Evolutionary conservation across 768 basidiomycete genomes (phyloP).

Genomic region (Termitomyces bulborhizus): DNA sequence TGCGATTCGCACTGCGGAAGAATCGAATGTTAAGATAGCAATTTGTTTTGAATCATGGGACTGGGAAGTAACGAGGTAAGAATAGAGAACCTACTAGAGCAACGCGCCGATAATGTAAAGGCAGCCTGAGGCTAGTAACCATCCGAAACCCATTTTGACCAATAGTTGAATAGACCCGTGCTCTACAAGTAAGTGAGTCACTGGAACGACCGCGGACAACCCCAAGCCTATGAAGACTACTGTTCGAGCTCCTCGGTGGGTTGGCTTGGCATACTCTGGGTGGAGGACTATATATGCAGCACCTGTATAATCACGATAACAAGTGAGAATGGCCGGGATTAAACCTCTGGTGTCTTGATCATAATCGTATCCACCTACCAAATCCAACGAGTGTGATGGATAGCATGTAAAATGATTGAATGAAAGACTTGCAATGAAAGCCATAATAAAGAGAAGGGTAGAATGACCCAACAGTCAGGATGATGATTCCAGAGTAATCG

Average conservation of each 20-base stretch:
- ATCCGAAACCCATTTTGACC: conserved; percentile 62
- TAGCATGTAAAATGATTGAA: conserved; percentile 49
- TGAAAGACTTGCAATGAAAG: conserved; percentile 59
- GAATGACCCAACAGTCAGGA: conserved; percentile 74
- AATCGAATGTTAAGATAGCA: not conserved
- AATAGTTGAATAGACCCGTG: conserved; percentile 54
- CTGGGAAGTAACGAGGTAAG: conserved; percentile 10
- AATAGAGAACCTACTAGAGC: conserved; percentile 60
- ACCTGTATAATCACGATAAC: conserved; percentile 27
- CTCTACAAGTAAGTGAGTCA: conserved; percentile 52
- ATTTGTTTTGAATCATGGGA: too few species aligned
- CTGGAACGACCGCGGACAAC: conserved; percentile 60
- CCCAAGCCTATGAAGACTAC: conserved; percentile 76
- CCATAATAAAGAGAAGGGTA: conserved; percentile 74
- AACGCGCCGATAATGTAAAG: conserved; percentile 78
- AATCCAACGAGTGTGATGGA: conserved; percentile 46
- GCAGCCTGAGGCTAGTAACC: conserved; percentile 62
- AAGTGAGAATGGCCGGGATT: conserved; percentile 8
- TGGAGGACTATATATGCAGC: conserved; percentile 73
- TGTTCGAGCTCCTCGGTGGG: conserved; percentile 72
- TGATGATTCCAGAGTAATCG: conserved; percentile 79
- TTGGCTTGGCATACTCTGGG: conserved; percentile 71
- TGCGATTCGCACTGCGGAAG: conserved; percentile 64
- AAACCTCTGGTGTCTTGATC: conserved; percentile 8
- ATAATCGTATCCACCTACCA: conserved; percentile 40